phyloP scores from a whole-genome alignment of 495 filamentous ascomycete genomes.

The Terfezia boudieri region DNA sequence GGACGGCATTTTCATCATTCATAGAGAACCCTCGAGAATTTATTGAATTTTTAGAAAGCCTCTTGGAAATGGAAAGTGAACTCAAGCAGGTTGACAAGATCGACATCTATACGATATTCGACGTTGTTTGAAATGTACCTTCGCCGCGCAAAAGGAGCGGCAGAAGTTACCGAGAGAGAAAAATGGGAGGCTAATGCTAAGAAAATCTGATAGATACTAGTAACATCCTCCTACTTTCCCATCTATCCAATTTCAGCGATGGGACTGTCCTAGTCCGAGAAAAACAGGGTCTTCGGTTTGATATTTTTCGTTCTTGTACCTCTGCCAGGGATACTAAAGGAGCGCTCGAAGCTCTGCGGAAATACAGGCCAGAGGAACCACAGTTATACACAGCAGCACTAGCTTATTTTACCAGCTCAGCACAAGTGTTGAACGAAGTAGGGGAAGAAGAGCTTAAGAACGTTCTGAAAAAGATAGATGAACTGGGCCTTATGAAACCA shows the following conservation, averaged over 20 bases:
- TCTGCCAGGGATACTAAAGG: slow-evolving; percentile 76
- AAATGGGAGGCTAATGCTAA: slow-evolving; percentile 81
- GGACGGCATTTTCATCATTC: slow-evolving; percentile 88
- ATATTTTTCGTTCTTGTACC: slow-evolving; percentile 94
- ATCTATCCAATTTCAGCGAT: slow-evolving; percentile 72
- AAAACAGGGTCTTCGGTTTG: slow-evolving; percentile 72
- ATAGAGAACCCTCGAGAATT: slow-evolving; percentile 85
- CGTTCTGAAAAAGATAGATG: slow-evolving; percentile 68
- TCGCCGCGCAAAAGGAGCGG: slow-evolving; percentile 58
- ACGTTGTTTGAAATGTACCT: slow-evolving; percentile 97
- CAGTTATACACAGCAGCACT: slow-evolving; percentile 83
- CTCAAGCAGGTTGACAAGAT: slow-evolving; percentile 33
- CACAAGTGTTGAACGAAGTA: slow-evolving; percentile 61
- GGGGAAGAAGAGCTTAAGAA: slow-evolving; percentile 58
- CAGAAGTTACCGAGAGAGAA: slow-evolving; percentile 38
- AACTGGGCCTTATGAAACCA: slow-evolving; percentile 81
- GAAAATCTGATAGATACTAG: slow-evolving; percentile 67
- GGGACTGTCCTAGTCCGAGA: slow-evolving; percentile 85
- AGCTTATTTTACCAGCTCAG: slow-evolving; percentile 76
- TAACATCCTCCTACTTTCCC: slow-evolving; percentile 77
- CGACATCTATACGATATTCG: slow-evolving; percentile 83
- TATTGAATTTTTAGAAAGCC: slow-evolving; percentile 67
- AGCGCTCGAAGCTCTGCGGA: slow-evolving; percentile 66
- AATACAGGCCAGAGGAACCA: slow-evolving; percentile 81
- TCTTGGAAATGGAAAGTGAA: slow-evolving; percentile 34